These are phyloP conservation scores for Prunus davidiana DNA, from an alignment of 306 rosid species.

Conservation along the genomic window DNA sequence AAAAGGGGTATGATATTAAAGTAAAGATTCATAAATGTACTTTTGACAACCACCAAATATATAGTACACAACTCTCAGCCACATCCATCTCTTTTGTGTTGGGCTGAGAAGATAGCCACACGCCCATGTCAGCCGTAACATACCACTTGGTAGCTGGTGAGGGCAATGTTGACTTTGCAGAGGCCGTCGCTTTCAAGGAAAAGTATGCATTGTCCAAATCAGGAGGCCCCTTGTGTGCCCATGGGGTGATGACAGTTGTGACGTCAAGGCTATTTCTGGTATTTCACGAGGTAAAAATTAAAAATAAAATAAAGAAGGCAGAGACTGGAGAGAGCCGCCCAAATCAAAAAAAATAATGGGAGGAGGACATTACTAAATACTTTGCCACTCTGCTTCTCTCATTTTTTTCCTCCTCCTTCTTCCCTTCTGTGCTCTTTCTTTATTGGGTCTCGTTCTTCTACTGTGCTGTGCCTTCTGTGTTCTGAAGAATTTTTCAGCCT, in stretches of 20 bases:
- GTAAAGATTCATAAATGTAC: too few species aligned
- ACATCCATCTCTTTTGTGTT: not conserved
- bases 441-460: not conserved
- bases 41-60: not conserved
- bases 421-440: not conserved
- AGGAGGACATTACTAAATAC: not conserved
- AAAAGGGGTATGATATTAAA: too few species aligned
- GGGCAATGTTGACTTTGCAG: constrained; percentile 8
- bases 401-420: not conserved
- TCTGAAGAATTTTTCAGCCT: not conserved
- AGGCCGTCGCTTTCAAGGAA: constrained; percentile 12
- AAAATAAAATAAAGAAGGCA: not conserved
- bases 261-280: constrained; percentile 15
- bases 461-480: not conserved
- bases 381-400: not conserved
- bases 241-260: not conserved
- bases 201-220: constrained; percentile 13
- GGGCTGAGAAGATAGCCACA: not conserved
- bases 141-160: not conserved
- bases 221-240: not conserved
- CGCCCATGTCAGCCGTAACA: not conserved
- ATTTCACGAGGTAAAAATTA: not conserved
- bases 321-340: constrained; percentile 1
- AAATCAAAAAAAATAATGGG: not conserved
- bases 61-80: too few species aligned